Conservation (phyloP, 805 yeast species). For the Metschnikowia bowlesiae region DNA sequence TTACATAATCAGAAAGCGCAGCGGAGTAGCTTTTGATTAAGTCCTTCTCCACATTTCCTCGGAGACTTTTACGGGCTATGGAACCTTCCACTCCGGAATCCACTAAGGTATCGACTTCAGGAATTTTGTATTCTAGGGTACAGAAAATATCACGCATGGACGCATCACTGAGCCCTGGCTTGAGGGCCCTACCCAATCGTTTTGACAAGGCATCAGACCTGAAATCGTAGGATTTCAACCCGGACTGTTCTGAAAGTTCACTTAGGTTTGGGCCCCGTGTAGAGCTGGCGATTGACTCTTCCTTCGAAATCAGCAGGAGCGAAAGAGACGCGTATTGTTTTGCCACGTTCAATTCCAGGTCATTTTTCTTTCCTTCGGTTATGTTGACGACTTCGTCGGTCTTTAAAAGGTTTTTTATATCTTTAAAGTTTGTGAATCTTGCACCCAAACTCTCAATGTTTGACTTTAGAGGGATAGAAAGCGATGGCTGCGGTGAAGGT, state of each 20-base stretch:
- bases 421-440: constrained; percentile 31
- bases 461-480: constrained; percentile 36
- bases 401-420: constrained; percentile 27
- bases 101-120: constrained; percentile 35
- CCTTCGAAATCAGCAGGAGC: constrained; percentile 27
- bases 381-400: constrained; percentile 6
- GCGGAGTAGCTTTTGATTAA: constrained; percentile 48
- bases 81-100: constrained; percentile 54
- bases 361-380: constrained; percentile 1
- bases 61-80: constrained; percentile 53
- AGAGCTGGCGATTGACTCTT: not conserved
- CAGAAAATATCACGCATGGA: constrained; percentile 30
- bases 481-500: constrained; percentile 43
- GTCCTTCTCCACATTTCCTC: constrained; percentile 59
- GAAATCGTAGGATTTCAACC: constrained; percentile 1
- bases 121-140: constrained; percentile 24
- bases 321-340: constrained; percentile 49
- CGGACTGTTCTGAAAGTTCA: not conserved
- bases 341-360: constrained; percentile 24
- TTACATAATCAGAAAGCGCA: constrained; percentile 31
- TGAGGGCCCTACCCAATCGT: constrained; percentile 48
- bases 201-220: constrained; percentile 26
- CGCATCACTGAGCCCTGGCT: constrained; percentile 36
- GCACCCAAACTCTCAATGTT: constrained; percentile 35
- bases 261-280: not conserved